These are phyloP conservation scores for Epichloe gansuensis DNA, from an alignment of 2,329 filamentous ascomycete species.

Conservation along the genomic window DNA sequence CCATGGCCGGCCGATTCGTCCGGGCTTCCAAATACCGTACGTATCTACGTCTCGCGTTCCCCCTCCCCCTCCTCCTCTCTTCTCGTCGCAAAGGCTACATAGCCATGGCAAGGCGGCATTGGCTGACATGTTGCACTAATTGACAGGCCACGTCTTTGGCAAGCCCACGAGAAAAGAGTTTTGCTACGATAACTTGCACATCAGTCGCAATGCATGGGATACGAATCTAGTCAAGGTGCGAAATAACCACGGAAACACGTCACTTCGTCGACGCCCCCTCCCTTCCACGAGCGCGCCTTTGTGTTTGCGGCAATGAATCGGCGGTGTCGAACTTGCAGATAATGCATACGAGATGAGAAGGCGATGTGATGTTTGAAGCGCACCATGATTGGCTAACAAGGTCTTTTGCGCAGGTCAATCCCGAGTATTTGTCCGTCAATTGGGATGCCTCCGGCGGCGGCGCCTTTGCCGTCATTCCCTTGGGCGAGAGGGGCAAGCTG, in stretches of 20 bases:
- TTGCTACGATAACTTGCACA: conserved; percentile 96
- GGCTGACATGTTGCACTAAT: background rate
- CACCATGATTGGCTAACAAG: conserved; percentile 7
- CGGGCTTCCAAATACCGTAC: conserved; percentile 58
- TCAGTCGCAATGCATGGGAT: conserved; percentile 98
- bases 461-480: conserved; percentile 89
- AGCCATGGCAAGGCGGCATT: background rate
- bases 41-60: conserved; percentile 12
- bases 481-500: conserved; percentile 78
- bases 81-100: background rate
- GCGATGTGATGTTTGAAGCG: background rate
- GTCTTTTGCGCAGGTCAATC: conserved; percentile 58
- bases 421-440: conserved; percentile 92
- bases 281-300: background rate
- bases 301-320: background rate
- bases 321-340: no score
- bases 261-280: background rate
- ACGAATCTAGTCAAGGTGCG: conserved; percentile 93
- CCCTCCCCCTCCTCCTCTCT: background rate
- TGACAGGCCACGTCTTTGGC: conserved; percentile 89
- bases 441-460: conserved; percentile 95
- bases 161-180: conserved; percentile 91
- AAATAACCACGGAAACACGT: background rate
- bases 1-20: conserved; percentile 54
- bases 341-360: background rate